Evolutionary conservation across 2,329 filamentous ascomycete genomes (phyloP), one percentile per base, ranked within the genome.

Genomic region (Endothia cerciana): DNA sequence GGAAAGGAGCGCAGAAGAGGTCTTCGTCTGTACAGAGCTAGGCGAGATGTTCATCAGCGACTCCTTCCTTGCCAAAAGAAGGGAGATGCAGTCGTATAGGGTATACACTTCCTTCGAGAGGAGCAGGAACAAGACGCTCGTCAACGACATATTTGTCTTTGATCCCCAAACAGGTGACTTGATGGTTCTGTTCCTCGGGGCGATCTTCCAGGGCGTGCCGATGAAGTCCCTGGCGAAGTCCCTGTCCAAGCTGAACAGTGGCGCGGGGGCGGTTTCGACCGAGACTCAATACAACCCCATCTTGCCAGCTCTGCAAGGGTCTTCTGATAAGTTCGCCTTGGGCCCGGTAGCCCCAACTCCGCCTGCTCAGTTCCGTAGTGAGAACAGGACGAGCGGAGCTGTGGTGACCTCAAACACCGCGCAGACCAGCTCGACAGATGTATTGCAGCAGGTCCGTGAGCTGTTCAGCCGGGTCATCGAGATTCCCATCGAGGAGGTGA

Each of bases 1-100:
- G 17, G 63, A 70, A 5, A 64, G 70, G 22, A 55, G 58, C 28
- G 40, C 66, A 2, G 69, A 70, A 2, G 70, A 73, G 3, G 72
- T 72, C 2, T 70, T 70, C 22, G 67, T 75, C 22, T 75, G 72
- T 63, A 69, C 60, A 4, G 56, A 66, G 7, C 69, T 72, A 11
- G 69, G 69, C 17, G 68, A 69, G 41, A 67, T 65, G 51, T 71
- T 66, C 66, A 69, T 61, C 49, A 53, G 49, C 49, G 22, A 28
- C 11, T 11, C 25, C n/a, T 57, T 57, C 33, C 53, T 57, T 28
- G 53, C 53, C 28, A 57, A 22, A n/a, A 36, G 30, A 4, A 15
- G 11, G 17, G 49, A 53, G 28, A 17, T 25, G 8, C 49, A 28
- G 22, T 28, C 49, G 2, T 53, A 53, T 15, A 10, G 49, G 22